A percentile compares a stretch with the other conserved stretches of the same genome.
Evolutionary conservation across 2,329 filamentous ascomycete species (phyloP).

Genomic region (Phyllosticta citriasiana): DNA sequence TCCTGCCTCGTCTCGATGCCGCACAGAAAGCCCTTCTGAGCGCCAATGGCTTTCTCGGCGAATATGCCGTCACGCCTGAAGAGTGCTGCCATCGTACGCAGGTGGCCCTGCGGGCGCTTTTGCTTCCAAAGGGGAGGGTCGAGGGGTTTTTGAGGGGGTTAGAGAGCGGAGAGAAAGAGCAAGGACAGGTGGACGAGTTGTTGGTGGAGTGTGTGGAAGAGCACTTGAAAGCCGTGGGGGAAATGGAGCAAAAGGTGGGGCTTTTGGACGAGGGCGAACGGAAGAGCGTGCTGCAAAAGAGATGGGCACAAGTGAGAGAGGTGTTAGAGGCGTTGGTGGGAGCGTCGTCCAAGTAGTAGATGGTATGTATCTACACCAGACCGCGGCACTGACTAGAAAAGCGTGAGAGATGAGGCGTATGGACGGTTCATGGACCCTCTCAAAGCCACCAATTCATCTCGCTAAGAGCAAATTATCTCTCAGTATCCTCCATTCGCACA

Average conservation of each 20-base stretch:
- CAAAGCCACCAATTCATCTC: no score
- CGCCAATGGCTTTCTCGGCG: constrained; percentile 33
- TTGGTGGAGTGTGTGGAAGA: constrained; percentile 22
- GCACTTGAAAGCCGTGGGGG: constrained; percentile 24
- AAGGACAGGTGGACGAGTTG: constrained; percentile 28
- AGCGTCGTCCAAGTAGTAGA: neutral
- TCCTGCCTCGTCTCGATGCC: constrained; percentile 28
- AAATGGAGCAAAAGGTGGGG: constrained; percentile 5
- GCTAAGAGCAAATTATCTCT: no score
- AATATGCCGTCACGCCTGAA: constrained; percentile 21
- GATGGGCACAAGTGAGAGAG: constrained; percentile 30
- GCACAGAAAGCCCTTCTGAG: constrained; percentile 27
- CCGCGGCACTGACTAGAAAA: no score
- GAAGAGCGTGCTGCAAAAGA: constrained; percentile 15
- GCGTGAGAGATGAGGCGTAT: no score
- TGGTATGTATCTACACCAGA: no score
- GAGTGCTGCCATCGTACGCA: constrained; percentile 37
- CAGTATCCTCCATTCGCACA: no score
- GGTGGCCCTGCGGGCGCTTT: constrained; percentile 30
- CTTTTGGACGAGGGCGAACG: constrained; percentile 18
- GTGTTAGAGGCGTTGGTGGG: constrained; percentile 13
- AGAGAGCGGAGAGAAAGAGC: constrained; percentile 24
- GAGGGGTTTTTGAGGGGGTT: constrained; percentile 21
- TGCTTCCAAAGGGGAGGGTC: constrained; percentile 18
- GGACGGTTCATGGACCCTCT: no score